Base-by-base conservation (phyloP, 352 stramenopile genomes). In the Phytophthora capsici region DNA sequence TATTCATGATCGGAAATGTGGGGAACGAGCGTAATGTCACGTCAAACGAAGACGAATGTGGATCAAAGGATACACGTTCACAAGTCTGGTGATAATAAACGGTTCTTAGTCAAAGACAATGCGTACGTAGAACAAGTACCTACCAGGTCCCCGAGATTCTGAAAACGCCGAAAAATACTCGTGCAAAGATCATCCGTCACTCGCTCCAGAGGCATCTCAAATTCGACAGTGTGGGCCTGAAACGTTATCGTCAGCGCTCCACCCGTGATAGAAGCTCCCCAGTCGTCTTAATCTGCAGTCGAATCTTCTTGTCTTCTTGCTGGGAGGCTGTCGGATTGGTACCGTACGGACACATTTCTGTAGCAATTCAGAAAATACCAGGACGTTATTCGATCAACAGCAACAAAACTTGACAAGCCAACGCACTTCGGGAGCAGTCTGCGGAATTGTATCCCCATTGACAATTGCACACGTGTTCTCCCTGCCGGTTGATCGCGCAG, bases 1-100 rank as follows among this genome's bases (percentile, higher is more conserved):
- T 92, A 65, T 91, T 92, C 83, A 92, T 92, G 62, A 90, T 73
- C 10, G 82, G 86, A 61, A 90, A 87, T 6, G 75, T 63, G 1
- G 85, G 86, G 54, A 94, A 92, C 16, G 82, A 73, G 46, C 75
- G 74, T 22, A 94, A 26, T 8, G 77, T 84, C 57, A 94, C 77
- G 54, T 88, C 83, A 40, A 76, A 90, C 22, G 69, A 70, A 1
- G 72, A 71, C 6, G 58, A 78, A 23, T 75, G 57, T 25, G 44
- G 57, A 0, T 77, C 50, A 49, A 77, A 84, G 20, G 71, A 45
- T 9, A 77, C 66, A 30, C 69, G 66, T 20, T 71, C 54, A 59
- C 80, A 89, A 1, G 66, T 77, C 74, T 83, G 43, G 30, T 8
- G 28, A 25, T 53, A 57, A 25, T 14, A 10, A 49, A 4, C 1